Percentiles rank a stretch among this genome's conserved stretches.
Conservation (phyloP, 2,329 filamentous ascomycete genomes). For the Sporothrix inflata region DNA sequence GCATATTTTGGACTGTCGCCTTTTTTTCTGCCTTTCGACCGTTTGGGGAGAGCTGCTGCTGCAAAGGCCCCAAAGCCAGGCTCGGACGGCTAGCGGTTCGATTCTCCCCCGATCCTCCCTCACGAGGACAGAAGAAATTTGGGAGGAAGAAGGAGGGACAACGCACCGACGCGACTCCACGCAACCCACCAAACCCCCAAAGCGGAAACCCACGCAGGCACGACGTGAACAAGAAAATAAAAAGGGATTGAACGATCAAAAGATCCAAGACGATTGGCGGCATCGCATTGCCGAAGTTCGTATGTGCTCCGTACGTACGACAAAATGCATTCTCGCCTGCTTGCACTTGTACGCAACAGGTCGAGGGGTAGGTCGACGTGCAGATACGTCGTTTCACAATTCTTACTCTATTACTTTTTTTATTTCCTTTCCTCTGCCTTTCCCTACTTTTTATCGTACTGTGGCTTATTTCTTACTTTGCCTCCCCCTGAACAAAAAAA, state of each 20-base stretch:
- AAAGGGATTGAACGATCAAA: background rate
- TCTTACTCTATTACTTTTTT: background rate
- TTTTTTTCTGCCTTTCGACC: background rate
- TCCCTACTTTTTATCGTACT: background rate
- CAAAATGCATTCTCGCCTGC: no score
- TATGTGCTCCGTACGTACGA: background rate
- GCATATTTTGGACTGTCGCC: background rate
- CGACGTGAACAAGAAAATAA: background rate
- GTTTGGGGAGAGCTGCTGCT: background rate
- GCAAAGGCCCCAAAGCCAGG: background rate
- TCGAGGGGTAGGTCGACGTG: background rate
- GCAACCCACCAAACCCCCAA: background rate
- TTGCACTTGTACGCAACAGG: background rate
- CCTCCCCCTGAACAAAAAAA: background rate
- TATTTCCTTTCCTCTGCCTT: background rate
- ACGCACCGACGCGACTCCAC: background rate
- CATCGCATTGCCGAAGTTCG: background rate
- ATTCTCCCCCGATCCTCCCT: constrained; percentile 5
- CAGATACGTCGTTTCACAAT: constrained; percentile 10
- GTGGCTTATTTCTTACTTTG: background rate
- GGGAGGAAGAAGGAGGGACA: background rate
- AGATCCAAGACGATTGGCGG: background rate
- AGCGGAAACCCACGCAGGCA: background rate
- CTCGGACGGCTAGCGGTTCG: constrained; percentile 8
- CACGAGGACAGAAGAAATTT: background rate